These are phyloP conservation scores for Cladophialophora exuberans DNA, from an alignment of 2,329 filamentous ascomycete genomes.

Conservation along the genomic window DNA sequence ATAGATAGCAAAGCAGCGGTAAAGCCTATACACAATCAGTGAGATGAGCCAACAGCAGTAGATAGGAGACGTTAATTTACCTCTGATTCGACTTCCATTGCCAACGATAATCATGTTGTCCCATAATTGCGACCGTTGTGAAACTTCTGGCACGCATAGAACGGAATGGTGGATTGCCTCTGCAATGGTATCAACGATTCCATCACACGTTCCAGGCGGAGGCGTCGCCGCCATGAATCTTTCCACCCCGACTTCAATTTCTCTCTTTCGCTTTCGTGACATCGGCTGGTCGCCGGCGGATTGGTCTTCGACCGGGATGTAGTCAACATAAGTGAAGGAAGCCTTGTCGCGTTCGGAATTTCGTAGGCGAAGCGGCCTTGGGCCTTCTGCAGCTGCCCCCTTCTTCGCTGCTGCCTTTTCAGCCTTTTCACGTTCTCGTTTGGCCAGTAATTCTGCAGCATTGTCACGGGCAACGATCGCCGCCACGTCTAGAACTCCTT, in stretches of 20 bases:
- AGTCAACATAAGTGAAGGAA: constrained; percentile 65
- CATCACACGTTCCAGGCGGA: constrained; percentile 50
- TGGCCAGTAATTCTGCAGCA: constrained; percentile 64
- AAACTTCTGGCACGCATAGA: constrained; percentile 79
- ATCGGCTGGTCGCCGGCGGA: constrained; percentile 53
- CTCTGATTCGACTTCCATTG: constrained; percentile 73
- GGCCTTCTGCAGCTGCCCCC: constrained; percentile 46
- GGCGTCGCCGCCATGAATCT: constrained; percentile 62
- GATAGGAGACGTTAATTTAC: constrained; percentile 39
- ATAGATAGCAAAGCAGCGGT: constrained; percentile 84
- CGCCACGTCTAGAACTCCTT: constrained; percentile 67
- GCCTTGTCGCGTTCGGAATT: constrained; percentile 64
- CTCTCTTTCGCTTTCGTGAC: constrained; percentile 53
- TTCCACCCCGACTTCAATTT: constrained; percentile 66
- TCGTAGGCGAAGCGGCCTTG: constrained; percentile 56
- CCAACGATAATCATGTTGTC: constrained; percentile 90
- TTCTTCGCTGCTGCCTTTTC: constrained; percentile 60
- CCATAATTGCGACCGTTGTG: constrained; percentile 86
- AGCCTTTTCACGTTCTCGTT: constrained; percentile 65
- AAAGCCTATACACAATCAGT: constrained; percentile 63
- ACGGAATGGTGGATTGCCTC: constrained; percentile 82
- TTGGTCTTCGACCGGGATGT: constrained; percentile 57
- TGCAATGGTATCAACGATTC: constrained; percentile 80
- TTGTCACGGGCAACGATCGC: constrained; percentile 67
- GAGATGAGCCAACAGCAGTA: constrained; percentile 47